Conservation (phyloP, 2,329 filamentous ascomycete species). For the Chaetomium sp. region DNA sequence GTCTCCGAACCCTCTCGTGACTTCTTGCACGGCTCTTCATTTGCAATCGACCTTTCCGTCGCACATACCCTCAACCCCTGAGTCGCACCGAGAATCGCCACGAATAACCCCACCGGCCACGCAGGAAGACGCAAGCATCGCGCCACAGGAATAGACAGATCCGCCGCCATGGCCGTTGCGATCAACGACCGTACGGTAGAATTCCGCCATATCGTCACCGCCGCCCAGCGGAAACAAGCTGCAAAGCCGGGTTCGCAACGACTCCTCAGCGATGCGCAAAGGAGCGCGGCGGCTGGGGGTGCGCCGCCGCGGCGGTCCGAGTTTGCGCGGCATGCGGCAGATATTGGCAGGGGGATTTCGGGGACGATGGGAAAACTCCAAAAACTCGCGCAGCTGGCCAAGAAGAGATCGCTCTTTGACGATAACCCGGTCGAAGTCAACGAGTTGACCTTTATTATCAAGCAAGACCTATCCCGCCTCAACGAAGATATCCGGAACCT, state of each 20-base stretch:
- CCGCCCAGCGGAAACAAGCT: constrained; percentile 79
- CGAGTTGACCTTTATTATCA: constrained; percentile 94
- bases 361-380: constrained; percentile 94
- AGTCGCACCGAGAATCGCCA: constrained; percentile 9
- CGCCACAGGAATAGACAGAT: not conserved
- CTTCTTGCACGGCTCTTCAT: not conserved
- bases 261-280: constrained; percentile 74
- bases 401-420: constrained; percentile 94
- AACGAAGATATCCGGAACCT: constrained; percentile 87
- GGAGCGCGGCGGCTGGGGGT: constrained; percentile 60
- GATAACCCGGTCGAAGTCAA: constrained; percentile 96
- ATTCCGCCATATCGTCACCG: constrained; percentile 87
- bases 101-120: not conserved
- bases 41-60: constrained; percentile 3
- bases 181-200: constrained; percentile 97
- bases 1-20: not conserved
- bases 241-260: constrained; percentile 78
- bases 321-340: constrained; percentile 87
- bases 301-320: constrained; percentile 71
- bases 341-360: constrained; percentile 89
- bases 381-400: constrained; percentile 91
- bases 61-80: constrained; percentile 5
- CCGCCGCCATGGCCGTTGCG: constrained; percentile 63
- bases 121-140: not conserved
- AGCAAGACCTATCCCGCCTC: constrained; percentile 82